phyloP scores from a whole-genome alignment of 257 asterid genomes.

The Solanum medicagineum region DNA sequence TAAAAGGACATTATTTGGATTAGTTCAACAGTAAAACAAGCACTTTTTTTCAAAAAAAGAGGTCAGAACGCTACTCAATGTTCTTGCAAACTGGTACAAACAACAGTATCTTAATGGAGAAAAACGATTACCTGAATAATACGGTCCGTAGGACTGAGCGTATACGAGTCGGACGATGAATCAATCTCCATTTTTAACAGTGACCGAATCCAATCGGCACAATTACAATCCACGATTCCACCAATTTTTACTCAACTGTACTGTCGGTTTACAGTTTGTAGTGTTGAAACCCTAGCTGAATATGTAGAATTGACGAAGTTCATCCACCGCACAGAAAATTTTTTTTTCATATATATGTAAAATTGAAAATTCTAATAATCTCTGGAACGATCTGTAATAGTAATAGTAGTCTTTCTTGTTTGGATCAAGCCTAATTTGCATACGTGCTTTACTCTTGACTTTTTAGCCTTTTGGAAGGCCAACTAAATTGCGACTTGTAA shows the following conservation, averaged over 20 bases:
- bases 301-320: not conserved
- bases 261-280: not conserved
- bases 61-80: not conserved
- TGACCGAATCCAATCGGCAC: constrained; percentile 48
- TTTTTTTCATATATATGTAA: not conserved
- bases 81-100: not conserved
- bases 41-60: not conserved
- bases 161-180: constrained; percentile 22
- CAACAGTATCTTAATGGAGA: not conserved
- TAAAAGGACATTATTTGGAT: not conserved
- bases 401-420: not conserved
- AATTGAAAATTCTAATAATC: not conserved
- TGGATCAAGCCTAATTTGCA: not conserved
- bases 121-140: constrained; percentile 36
- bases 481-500: not conserved
- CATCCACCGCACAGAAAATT: not conserved
- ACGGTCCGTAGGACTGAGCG: not conserved
- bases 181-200: constrained; percentile 58
- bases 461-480: not conserved
- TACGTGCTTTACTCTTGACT: not conserved
- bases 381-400: not conserved
- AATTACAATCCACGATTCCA: constrained; percentile 1
- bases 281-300: not conserved
- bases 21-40: not conserved
- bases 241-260: not conserved